Evolutionary conservation across 768 basidiomycete species (phyloP), one percentile per base, ranked within the genome.

Genomic region (Tulasnella sp.): DNA sequence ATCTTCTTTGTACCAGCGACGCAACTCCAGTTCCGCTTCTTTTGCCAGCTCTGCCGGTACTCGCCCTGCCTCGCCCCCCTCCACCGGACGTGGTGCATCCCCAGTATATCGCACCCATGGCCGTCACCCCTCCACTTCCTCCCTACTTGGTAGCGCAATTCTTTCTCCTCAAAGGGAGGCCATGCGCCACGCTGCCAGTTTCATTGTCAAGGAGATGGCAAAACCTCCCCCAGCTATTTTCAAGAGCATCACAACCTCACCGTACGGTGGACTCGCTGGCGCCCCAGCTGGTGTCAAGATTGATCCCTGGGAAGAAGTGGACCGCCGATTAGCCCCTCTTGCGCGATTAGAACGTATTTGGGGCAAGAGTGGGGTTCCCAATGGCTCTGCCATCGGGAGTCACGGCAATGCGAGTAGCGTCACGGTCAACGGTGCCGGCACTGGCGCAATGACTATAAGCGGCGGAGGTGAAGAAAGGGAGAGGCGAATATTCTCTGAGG

Each of bases 311-410:
- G 82, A 83, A 58, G 84, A 84, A 65, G 84, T 89, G 6, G 86
- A 90, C 68, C 69, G 77, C 7, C 73, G 84, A 49, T 69, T 83
- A 62, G 72, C 77, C 11, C 70, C 75, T 1, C 68, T 92, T 52
- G 74, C 73, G 19, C 72, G 86, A 54, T 71, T 86, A 55, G 88
- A 91, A 67, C 75, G 83, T 42, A 76, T 83, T 17, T 90, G 87
- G 88, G 78, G 78, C 2, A 81, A 75, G 73, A 83, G 73, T 64
- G 78, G 81, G 11, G 69, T 65, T 7, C n/a, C n/a, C n/a, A n/a
- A n/a, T n/a, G n/a, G n/a, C n/a, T 39, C 40, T 49, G 55, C 66
- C 0, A 73, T n/a, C 29, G 61, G 27, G 43, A 17, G 31, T 27
- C 59, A 68, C 58, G 62, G 63, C 37, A 67, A 65, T 39, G 72